Conservation (phyloP, 1,284 basidiomycete genomes). For the Tylopilus orsonianus region DNA sequence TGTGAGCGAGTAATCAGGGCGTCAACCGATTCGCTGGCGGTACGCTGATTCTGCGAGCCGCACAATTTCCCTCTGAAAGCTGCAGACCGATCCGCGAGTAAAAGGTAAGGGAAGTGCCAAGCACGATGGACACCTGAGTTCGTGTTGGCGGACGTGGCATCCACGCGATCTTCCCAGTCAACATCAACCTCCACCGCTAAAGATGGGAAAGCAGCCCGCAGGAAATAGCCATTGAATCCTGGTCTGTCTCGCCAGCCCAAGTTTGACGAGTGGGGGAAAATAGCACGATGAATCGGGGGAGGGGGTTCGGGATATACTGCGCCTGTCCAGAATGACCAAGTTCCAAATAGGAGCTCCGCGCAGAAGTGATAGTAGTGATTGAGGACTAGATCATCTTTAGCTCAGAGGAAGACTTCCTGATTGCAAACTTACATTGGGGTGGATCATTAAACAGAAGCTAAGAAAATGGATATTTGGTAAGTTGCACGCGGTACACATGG, state of each 20-base stretch:
- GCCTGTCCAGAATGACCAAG: slow-evolving; percentile 71
- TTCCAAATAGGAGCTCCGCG: slow-evolving; percentile 72
- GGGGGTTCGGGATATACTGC: slow-evolving; percentile 39
- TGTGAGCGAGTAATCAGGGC: slow-evolving; percentile 21
- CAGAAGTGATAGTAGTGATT: slow-evolving; percentile 83
- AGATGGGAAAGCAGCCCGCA: slow-evolving; percentile 75
- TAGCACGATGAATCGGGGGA: slow-evolving; percentile 62
- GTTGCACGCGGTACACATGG: background rate
- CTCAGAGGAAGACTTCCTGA: background rate
- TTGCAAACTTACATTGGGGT: slow-evolving; percentile 44
- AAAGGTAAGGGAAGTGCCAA: slow-evolving; percentile 57
- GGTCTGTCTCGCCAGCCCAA: slow-evolving; percentile 73
- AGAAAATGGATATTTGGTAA: slow-evolving; percentile 2
- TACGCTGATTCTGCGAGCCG: slow-evolving; percentile 63
- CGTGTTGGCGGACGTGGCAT: slow-evolving; percentile 34
- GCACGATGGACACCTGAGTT: slow-evolving; percentile 30
- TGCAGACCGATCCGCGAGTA: slow-evolving; percentile 74
- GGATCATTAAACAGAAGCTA: slow-evolving; percentile 68
- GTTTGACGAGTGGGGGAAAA: slow-evolving; percentile 61
- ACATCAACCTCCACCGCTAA: slow-evolving; percentile 63
- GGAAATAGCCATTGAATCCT: slow-evolving; percentile 71
- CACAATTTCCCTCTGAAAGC: slow-evolving; percentile 66
- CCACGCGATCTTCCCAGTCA: slow-evolving; percentile 69
- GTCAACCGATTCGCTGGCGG: slow-evolving; percentile 62
- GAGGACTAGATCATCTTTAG: slow-evolving; percentile 46